Evolutionary conservation across 2,329 filamentous ascomycete genomes (phyloP), one percentile per base, ranked within the genome.

Genomic region (Colletotrichum endophyticum): DNA sequence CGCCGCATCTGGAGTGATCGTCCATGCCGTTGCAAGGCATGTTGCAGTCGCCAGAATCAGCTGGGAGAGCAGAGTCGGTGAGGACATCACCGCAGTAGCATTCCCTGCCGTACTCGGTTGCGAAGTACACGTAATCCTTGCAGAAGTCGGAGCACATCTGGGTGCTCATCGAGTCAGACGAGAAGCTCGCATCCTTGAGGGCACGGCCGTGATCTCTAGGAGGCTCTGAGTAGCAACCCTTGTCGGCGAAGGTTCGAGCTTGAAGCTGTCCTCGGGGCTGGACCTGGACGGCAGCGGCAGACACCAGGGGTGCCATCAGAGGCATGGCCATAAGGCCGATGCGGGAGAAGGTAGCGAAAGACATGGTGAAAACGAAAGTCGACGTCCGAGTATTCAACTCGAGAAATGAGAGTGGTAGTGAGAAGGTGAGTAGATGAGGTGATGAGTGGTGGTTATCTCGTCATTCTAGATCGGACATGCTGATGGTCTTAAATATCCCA

Each of bases 71-170:
- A 1, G 83, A 84, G 13, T 72, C 76, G 0, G 68, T 27, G 15
- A 85, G 79, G 0, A 28, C 27, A 66, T 84, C 82, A 2, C 83
- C 84, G 7, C 84, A 86, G 76, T 82, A 86, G 27, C 84, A 86
- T 81, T 86, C 84, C 34, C 83, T 82, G 3, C 84, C 84, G 15
- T 85, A 86, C 39, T 86, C 84, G 1, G 85, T 67, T 15, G 85
- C 84, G 5, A 87, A 87, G 57, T 75, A 79, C 3, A 68, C 72
- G 79, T 85, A 87, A 71, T 81, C 82, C 78, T 81, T 87, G 76
- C 85, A 87, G 77, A 82, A 82, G 3, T 62, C 76, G 25, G 84
- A 82, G 75, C 84, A 84, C 19, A 75, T 67, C 28, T 82, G 80
- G 76, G 83, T 82, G 68, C 81, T 84, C 82, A 84, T 84, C 75